Conservation (phyloP, 257 asterid genomes). For the Plantago ovata region DNA sequence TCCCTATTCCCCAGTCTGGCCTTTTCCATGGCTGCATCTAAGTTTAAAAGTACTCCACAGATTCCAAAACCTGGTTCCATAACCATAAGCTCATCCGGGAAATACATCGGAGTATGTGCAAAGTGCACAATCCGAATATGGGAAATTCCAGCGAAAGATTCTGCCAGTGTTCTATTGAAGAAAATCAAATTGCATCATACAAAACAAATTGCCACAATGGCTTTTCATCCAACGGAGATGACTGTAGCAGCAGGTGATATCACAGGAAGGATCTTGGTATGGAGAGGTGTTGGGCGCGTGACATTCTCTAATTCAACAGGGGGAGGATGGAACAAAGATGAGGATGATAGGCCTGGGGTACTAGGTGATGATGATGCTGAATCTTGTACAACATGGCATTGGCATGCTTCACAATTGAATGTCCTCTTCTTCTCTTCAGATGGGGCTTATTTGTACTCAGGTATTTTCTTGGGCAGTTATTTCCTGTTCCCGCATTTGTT, state of each 20-base stretch:
- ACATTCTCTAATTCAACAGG: conserved; percentile 30
- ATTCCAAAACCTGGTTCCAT: conserved; percentile 39
- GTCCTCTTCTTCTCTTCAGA: conserved; percentile 85
- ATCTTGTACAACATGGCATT: conserved; percentile 93
- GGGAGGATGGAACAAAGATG: conserved; percentile 31
- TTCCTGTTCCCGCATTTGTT: too few relatives aligned
- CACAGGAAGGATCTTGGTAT: conserved; percentile 85
- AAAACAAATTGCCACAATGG: conserved; percentile 57
- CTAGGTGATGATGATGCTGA: conserved; percentile 72
- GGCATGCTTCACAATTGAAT: conserved; percentile 90
- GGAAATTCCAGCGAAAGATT: conserved; percentile 74
- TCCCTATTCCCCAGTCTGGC: too few relatives aligned
- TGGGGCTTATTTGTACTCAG: conserved; percentile 93
- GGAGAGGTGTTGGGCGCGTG: conserved; percentile 78
- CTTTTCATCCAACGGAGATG: conserved; percentile 89
- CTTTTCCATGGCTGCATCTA: conserved; percentile 11
- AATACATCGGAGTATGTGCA: conserved; percentile 56
- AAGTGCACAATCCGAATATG: conserved; percentile 66
- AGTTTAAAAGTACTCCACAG: conserved; percentile 34
- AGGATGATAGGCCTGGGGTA: conserved; percentile 81
- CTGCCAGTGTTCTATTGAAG: conserved; percentile 40
- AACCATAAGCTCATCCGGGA: conserved; percentile 56
- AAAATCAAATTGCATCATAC: conserved; percentile 78
- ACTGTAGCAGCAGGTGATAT: conserved; percentile 90
- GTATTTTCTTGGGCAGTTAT: conserved; percentile 30